Evolutionary conservation across 2,329 filamentous ascomycete genomes (phyloP).

Genomic region (Botrytis porri): DNA sequence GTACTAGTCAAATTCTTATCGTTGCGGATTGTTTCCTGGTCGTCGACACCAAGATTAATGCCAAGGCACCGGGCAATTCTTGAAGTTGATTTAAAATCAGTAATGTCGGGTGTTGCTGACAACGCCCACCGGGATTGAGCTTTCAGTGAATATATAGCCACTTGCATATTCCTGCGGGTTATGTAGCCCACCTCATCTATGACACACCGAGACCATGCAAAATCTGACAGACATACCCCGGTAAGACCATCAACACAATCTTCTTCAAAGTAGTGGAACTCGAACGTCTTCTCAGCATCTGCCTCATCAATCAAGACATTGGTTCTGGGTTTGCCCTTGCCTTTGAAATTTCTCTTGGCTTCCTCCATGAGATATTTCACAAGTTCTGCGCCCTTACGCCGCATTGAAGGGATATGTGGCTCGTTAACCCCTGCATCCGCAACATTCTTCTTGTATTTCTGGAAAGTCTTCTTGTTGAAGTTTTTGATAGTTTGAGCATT

Average conservation of each 20-base stretch:
- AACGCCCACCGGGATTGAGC: constrained; percentile 13
- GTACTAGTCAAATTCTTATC: not conserved
- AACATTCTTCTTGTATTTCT: not conserved
- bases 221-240: not conserved
- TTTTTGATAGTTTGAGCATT: not conserved
- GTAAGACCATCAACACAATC: not conserved
- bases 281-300: not conserved
- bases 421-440: not conserved
- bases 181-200: constrained; percentile 5
- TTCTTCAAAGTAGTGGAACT: not conserved
- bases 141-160: not conserved
- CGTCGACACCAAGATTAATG: constrained; percentile 2
- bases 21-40: not conserved
- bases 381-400: not conserved
- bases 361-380: not conserved
- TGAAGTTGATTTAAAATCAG: not conserved
- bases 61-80: constrained; percentile 4
- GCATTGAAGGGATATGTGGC: not conserved
- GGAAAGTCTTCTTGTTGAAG: not conserved
- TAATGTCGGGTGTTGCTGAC: constrained; percentile 5
- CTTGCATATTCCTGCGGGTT: not conserved
- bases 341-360: not conserved
- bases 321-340: not conserved
- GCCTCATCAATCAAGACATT: not conserved
- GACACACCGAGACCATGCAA: not conserved